phyloP scores from a whole-genome alignment of 352 stramenopile species.

The Sclerospora graminicola region DNA sequence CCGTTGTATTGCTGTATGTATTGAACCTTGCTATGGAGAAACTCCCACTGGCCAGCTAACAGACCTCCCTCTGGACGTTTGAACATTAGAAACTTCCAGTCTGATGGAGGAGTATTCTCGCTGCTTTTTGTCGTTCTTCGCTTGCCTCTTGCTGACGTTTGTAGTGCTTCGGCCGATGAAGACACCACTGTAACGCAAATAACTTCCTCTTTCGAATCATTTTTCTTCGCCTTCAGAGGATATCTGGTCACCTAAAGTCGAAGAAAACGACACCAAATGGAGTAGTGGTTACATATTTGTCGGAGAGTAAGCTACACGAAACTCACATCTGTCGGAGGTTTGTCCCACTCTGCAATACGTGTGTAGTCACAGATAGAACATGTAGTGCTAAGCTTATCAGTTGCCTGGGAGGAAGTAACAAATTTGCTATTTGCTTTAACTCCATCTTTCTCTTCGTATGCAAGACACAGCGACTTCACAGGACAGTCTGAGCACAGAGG shows the following conservation, averaged over 20 bases:
- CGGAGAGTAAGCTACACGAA: not conserved
- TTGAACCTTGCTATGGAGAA: slow-evolving; percentile 62
- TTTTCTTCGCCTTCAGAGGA: slow-evolving; percentile 76
- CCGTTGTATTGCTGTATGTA: not conserved
- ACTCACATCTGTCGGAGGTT: slow-evolving; percentile 15
- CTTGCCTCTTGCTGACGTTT: slow-evolving; percentile 4
- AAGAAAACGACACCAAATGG: not conserved
- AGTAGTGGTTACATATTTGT: not conserved
- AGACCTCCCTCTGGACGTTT: slow-evolving; percentile 63
- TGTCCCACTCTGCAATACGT: slow-evolving; percentile 44
- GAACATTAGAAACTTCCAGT: slow-evolving; percentile 74
- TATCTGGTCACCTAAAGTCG: slow-evolving; percentile 58
- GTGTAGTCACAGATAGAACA: slow-evolving; percentile 64
- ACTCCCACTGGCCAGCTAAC: slow-evolving; percentile 84
- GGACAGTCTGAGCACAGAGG: slow-evolving; percentile 58
- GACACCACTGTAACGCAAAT: slow-evolving; percentile 70
- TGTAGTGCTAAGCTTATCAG: slow-evolving; percentile 2
- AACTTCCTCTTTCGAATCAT: slow-evolving; percentile 60
- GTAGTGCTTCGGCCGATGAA: not conserved
- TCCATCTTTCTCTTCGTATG: slow-evolving; percentile 39
- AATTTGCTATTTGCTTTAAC: slow-evolving; percentile 8
- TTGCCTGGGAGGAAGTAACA: not conserved
- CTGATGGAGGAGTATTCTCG: slow-evolving; percentile 9
- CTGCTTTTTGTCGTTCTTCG: slow-evolving; percentile 11
- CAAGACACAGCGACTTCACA: slow-evolving; percentile 51